Conservation (phyloP, 192 early-diverging fungal species). For the Coemansia umbellata region DNA sequence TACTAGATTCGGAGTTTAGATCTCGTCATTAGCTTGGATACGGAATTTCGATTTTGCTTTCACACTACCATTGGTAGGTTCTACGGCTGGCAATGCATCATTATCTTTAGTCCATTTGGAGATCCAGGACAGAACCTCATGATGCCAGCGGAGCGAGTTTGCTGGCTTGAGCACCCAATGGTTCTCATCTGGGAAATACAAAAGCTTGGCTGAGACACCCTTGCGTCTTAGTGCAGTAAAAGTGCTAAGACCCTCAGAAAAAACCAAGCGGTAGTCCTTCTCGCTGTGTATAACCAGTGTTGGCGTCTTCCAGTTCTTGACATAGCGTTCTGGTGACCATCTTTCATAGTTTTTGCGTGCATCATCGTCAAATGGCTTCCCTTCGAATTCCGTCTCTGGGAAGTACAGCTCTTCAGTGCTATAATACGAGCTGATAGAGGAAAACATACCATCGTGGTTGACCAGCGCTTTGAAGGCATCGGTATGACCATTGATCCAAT, state of each 20-base stretch:
- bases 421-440: constrained; percentile 60
- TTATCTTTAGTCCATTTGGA: constrained; percentile 20
- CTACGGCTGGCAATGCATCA: background rate
- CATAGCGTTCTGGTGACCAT: constrained; percentile 68
- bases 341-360: constrained; percentile 59
- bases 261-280: constrained; percentile 64
- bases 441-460: constrained; percentile 82
- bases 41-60: too few relatives aligned
- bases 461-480: constrained; percentile 66
- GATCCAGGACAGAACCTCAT: constrained; percentile 67
- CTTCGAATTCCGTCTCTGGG: constrained; percentile 65
- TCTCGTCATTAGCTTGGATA: too few relatives aligned
- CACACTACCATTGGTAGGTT: too few relatives aligned
- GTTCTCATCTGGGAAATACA: constrained; percentile 81
- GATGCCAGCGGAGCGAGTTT: constrained; percentile 71
- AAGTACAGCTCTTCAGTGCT: constrained; percentile 77
- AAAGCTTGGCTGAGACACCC: constrained; percentile 59
- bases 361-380: constrained; percentile 58
- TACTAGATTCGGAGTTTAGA: too few relatives aligned
- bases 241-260: constrained; percentile 65
- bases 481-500: constrained; percentile 85
- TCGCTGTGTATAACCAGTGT: constrained; percentile 75
- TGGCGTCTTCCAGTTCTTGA: constrained; percentile 72
- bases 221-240: constrained; percentile 77
- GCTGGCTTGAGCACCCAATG: constrained; percentile 73